Evolutionary conservation across 1,139 yeast species (phyloP).

Genomic region (Taphrina confusa): DNA sequence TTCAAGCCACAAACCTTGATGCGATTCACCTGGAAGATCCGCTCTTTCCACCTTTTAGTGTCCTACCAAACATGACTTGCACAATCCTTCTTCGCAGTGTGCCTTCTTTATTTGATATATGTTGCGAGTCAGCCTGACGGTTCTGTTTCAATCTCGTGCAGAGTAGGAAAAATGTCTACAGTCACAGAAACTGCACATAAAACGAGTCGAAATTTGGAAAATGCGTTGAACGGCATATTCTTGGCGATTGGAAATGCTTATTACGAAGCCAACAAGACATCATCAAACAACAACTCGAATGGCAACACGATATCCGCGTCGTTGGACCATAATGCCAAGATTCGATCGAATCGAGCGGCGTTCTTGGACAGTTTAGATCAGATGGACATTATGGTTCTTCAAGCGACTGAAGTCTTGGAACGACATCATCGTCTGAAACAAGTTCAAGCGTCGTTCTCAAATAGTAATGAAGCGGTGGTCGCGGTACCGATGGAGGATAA

Average conservation of each 20-base stretch:
- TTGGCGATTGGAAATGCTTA: slow-evolving; percentile 29
- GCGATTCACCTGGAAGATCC: too few species aligned
- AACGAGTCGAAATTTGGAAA: background rate
- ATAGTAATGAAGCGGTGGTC: background rate
- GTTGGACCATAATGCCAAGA: slow-evolving; percentile 1
- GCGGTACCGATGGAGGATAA: background rate
- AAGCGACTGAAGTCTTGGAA: slow-evolving; percentile 19
- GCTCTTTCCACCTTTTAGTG: too few species aligned
- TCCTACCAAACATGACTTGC: too few species aligned
- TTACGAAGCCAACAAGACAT: slow-evolving; percentile 22
- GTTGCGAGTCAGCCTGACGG: too few species aligned
- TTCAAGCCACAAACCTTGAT: slow-evolving; percentile 3
- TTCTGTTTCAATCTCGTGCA: slow-evolving; percentile 3
- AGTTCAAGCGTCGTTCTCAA: background rate
- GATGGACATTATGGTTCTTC: slow-evolving; percentile 24
- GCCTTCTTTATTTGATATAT: too few species aligned
- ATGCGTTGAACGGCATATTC: slow-evolving; percentile 12
- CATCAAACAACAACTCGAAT: background rate
- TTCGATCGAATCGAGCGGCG: background rate
- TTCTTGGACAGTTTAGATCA: slow-evolving; percentile 27
- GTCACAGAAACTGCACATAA: background rate
- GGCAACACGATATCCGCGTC: background rate
- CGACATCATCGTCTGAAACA: slow-evolving; percentile 10
- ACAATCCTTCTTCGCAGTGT: too few species aligned
- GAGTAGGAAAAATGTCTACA: too few species aligned